phyloP scores from a whole-genome alignment of 2,329 filamentous ascomycete genomes.

The Epichloe baconii region DNA sequence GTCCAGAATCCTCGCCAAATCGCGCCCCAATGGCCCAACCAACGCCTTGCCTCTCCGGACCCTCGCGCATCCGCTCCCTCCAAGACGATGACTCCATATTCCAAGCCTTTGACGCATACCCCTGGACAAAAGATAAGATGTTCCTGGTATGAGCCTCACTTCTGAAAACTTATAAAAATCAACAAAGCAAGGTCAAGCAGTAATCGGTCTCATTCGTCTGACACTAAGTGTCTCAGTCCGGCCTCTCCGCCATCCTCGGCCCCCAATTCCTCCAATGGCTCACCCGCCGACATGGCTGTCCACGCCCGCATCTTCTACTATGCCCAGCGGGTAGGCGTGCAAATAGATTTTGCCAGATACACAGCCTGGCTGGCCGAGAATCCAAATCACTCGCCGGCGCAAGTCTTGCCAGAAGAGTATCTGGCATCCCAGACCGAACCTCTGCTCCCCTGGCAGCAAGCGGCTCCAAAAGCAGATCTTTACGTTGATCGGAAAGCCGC shows the following conservation, averaged over 20 bases:
- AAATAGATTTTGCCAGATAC: slow-evolving; percentile 55
- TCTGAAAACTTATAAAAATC: not conserved
- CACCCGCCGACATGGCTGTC: slow-evolving; percentile 44
- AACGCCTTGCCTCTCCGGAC: slow-evolving; percentile 4
- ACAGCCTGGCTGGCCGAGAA: slow-evolving; percentile 43
- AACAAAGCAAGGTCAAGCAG: not conserved
- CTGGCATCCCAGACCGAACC: slow-evolving; percentile 3
- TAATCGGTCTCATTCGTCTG: not conserved
- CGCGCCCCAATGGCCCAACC: not conserved
- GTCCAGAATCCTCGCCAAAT: not conserved
- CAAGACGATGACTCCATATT: slow-evolving; percentile 34
- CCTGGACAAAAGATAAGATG: slow-evolving; percentile 53
- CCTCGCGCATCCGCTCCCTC: slow-evolving; percentile 26
- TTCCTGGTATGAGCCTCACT: slow-evolving; percentile 42
- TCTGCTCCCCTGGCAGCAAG: slow-evolving; percentile 32
- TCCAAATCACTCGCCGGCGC: slow-evolving; percentile 20
- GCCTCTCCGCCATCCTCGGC: slow-evolving; percentile 51
- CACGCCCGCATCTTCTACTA: slow-evolving; percentile 60
- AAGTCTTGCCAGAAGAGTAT: slow-evolving; percentile 24
- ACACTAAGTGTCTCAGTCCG: slow-evolving; percentile 27
- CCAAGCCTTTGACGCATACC: slow-evolving; percentile 49
- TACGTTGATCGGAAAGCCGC: slow-evolving; percentile 27
- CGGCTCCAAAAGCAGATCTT: slow-evolving; percentile 34
- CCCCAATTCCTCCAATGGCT: slow-evolving; percentile 35
- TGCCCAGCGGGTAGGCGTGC: slow-evolving; percentile 31